phyloP scores from a whole-genome alignment of 148 eudicot genomes.

The Arctostaphylos glauca region DNA sequence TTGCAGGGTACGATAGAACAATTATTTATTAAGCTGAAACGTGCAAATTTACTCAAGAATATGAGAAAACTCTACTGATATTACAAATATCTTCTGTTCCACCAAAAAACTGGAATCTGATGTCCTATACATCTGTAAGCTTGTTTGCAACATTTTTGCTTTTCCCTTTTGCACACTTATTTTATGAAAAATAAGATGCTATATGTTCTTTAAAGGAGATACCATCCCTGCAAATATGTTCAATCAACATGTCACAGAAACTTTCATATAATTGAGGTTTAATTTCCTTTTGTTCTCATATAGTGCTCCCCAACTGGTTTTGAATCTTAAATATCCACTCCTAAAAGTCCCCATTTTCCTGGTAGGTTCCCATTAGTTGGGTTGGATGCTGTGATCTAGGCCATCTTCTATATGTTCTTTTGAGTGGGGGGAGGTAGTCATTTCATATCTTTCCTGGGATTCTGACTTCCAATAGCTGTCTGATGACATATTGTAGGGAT shows the following conservation, averaged over 20 bases:
- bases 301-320: background rate
- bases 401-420: background rate
- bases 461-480: slow-evolving; percentile 9
- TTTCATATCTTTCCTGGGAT: slow-evolving; percentile 11
- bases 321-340: background rate
- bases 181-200: background rate
- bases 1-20: background rate
- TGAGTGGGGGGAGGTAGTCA: slow-evolving; percentile 11
- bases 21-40: background rate
- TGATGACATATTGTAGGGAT: background rate
- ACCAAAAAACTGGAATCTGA: slow-evolving; percentile 7
- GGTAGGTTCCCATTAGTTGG: background rate
- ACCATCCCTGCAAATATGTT: slow-evolving; percentile 12
- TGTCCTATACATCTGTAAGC: background rate
- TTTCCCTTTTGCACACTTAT: background rate
- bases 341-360: background rate
- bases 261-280: background rate
- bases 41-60: background rate
- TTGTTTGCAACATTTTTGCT: background rate
- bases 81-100: background rate
- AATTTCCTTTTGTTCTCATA: background rate
- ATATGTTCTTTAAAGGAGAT: slow-evolving; percentile 15
- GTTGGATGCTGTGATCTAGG: background rate
- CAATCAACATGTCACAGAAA: slow-evolving; percentile 12
- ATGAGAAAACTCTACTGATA: background rate